These are phyloP conservation scores for Aplosporella prunicola DNA, from an alignment of 2,329 filamentous ascomycete genomes.

Conservation along the genomic window DNA sequence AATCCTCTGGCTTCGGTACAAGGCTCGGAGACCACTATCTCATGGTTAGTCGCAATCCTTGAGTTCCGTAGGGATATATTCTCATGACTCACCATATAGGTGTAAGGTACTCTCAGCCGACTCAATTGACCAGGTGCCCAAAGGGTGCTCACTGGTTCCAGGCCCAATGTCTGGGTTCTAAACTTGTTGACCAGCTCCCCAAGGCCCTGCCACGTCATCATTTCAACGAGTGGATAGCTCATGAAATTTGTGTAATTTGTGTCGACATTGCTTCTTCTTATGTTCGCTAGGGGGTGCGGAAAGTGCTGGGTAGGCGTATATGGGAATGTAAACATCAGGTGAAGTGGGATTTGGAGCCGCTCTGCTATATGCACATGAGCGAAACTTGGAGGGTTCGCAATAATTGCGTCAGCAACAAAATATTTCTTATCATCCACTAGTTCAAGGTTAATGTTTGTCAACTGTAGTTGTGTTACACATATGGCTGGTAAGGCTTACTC, in stretches of 20 bases:
- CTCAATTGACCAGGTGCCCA: constrained; percentile 70
- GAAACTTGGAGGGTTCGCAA: constrained; percentile 71
- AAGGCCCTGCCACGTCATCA: constrained; percentile 57
- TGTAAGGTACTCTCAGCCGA: constrained; percentile 64
- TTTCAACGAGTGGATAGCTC: constrained; percentile 69
- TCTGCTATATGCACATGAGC: constrained; percentile 68
- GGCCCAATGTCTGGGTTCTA: constrained; percentile 54
- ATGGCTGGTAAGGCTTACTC: constrained; percentile 31
- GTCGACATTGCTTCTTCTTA: constrained; percentile 64
- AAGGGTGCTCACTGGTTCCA: constrained; percentile 65
- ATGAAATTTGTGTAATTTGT: constrained; percentile 70
- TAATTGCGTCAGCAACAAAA: constrained; percentile 76
- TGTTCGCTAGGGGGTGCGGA: constrained; percentile 67
- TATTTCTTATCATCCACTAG: constrained; percentile 51
- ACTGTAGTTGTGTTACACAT: too few species aligned
- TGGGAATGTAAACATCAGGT: constrained; percentile 87
- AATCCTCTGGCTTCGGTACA: constrained; percentile 58
- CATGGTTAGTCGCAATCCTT: not conserved
- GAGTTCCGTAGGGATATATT: not conserved
- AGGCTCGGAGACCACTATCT: constrained; percentile 46
- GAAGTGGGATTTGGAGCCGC: constrained; percentile 62
- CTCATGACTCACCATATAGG: constrained; percentile 44
- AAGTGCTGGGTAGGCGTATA: constrained; percentile 68
- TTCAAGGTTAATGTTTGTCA: too few species aligned
- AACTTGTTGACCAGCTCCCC: constrained; percentile 72